phyloP scores from a whole-genome alignment of 2,329 filamentous ascomycete genomes.

The Cyphellophora europaea region DNA sequence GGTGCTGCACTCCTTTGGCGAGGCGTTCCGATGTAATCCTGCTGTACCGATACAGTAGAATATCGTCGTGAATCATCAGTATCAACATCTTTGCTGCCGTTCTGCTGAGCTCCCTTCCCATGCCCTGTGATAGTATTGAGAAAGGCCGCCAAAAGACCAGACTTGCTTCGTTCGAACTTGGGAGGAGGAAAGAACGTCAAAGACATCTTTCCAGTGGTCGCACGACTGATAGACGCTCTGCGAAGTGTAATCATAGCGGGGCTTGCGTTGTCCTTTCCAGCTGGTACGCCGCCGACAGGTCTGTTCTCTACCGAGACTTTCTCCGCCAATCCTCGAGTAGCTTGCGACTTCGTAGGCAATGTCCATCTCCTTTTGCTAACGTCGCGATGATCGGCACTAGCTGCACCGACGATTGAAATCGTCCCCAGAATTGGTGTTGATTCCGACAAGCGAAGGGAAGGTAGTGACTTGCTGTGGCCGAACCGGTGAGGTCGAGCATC shows the following conservation, averaged over 20 bases:
- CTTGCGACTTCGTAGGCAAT: conserved; percentile 11
- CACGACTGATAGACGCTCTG: conserved; percentile 10
- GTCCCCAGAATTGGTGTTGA: neutral
- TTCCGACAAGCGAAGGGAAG: neutral
- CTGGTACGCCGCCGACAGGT: neutral
- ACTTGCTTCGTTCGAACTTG: conserved; percentile 10
- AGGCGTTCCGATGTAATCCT: too few relatives aligned
- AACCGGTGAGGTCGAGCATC: neutral
- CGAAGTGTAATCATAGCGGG: conserved; percentile 20
- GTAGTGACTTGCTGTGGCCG: neutral
- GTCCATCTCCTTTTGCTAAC: conserved; percentile 14
- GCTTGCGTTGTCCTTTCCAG: conserved; percentile 4
- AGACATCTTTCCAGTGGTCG: conserved; percentile 4
- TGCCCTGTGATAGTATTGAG: conserved; percentile 10
- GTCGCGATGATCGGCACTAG: neutral
- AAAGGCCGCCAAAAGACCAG: conserved; percentile 12
- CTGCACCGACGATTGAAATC: neutral
- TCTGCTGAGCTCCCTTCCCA: too few relatives aligned
- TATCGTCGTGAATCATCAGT: too few relatives aligned
- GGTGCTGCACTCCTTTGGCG: conserved; percentile 9
- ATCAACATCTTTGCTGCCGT: too few relatives aligned
- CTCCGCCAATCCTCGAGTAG: conserved; percentile 12
- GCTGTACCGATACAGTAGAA: too few relatives aligned
- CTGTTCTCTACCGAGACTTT: conserved; percentile 1
- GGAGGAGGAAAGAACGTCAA: conserved; percentile 17